Evolutionary conservation across 1,284 basidiomycete species (phyloP).

Genomic region (Macrocybe sp.): DNA sequence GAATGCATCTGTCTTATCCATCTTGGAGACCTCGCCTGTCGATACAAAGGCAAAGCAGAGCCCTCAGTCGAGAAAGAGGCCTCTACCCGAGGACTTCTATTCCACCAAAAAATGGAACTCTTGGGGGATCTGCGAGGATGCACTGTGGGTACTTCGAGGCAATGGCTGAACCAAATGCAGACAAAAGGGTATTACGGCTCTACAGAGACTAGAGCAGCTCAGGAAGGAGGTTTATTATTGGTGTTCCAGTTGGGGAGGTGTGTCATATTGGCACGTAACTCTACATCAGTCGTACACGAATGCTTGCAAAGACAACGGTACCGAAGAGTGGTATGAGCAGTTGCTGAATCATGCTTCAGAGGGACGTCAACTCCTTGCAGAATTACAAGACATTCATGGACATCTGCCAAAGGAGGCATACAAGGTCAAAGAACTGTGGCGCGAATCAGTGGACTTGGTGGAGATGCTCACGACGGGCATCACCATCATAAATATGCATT

Average conservation of each 20-base stretch:
- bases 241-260: slow-evolving; percentile 1
- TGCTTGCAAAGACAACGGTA: background rate
- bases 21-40: no score
- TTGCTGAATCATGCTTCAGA: slow-evolving; percentile 1
- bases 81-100: background rate
- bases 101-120: background rate
- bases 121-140: background rate
- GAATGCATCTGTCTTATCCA: background rate
- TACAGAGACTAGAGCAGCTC: slow-evolving; percentile 1
- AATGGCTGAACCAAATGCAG: background rate
- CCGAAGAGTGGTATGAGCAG: slow-evolving; percentile 3
- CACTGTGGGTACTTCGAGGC: slow-evolving; percentile 1
- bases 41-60: background rate
- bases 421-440: slow-evolving; percentile 4
- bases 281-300: background rate
- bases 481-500: slow-evolving; percentile 2
- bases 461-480: slow-evolving; percentile 2
- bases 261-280: background rate
- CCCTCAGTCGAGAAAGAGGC: background rate
- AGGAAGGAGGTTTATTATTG: background rate
- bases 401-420: slow-evolving; percentile 1
- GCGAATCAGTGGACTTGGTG: background rate
- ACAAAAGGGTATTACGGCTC: background rate
- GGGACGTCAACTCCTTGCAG: slow-evolving; percentile 1
- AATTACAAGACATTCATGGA: background rate